phyloP scores from a whole-genome alignment of 1,284 basidiomycete genomes.

The Phellopilus nigrolimitatus region DNA sequence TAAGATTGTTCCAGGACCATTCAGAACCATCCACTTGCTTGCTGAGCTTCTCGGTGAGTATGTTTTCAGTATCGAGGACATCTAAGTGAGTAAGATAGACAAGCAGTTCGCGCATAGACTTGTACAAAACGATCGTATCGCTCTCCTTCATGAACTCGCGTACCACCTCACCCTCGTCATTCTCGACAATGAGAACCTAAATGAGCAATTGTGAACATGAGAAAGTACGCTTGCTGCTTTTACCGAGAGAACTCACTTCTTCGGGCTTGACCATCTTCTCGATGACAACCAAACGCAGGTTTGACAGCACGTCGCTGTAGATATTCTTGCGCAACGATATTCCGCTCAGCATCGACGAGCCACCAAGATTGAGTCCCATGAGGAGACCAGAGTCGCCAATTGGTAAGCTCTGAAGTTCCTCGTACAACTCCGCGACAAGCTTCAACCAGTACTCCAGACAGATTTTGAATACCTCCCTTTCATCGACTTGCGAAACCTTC shows the following conservation, averaged over 20 bases:
- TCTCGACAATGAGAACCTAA: conserved; percentile 96
- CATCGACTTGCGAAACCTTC: conserved; percentile 97
- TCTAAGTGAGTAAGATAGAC: conserved; percentile 98
- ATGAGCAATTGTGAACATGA: conserved; percentile 6
- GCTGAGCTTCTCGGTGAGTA: conserved; percentile 93
- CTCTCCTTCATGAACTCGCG: conserved; percentile 99
- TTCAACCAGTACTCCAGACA: conserved; percentile 99
- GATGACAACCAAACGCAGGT: conserved; percentile 94
- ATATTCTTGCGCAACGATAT: conserved; percentile 89
- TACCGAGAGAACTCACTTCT: conserved; percentile 59
- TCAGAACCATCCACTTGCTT: conserved; percentile 98
- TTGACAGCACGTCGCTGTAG: conserved; percentile 92
- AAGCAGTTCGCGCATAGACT: conserved; percentile 96
- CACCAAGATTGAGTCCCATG: conserved; percentile 87
- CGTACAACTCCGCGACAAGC: conserved; percentile 97
- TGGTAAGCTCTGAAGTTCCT: conserved; percentile 91
- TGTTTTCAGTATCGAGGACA: conserved; percentile 93
- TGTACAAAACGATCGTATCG: conserved; percentile 98
- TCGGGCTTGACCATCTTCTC: conserved; percentile 99
- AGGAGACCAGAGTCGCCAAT: conserved; percentile 91
- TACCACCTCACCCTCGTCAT: conserved; percentile 99
- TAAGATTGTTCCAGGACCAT: conserved; percentile 99
- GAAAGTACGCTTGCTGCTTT: not conserved
- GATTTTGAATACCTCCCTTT: conserved; percentile 99
- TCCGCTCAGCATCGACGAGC: conserved; percentile 65